Conservation (phyloP, 805 yeast genomes). For the Nakazawaea wickerhamii region DNA sequence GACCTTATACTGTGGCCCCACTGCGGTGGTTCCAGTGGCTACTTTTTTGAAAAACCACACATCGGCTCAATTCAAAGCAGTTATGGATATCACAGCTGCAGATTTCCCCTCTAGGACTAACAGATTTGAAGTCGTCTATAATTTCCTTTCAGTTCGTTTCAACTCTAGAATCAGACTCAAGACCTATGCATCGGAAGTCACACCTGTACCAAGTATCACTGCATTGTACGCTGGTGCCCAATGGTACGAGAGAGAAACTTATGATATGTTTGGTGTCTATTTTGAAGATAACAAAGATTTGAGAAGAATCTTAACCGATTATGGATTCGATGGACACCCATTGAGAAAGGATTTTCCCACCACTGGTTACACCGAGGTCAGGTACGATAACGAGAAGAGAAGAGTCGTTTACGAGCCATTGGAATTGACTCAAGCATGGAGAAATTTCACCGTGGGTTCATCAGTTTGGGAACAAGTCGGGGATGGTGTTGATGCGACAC, state of each 20-base stretch:
- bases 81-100: conserved; percentile 79
- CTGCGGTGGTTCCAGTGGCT: conserved; percentile 66
- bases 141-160: conserved; percentile 72
- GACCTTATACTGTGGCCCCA: conserved; percentile 68
- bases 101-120: conserved; percentile 81
- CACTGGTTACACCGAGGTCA: conserved; percentile 85
- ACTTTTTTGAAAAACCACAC: conserved; percentile 72
- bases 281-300: conserved; percentile 88
- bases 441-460: conserved; percentile 84
- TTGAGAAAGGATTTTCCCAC: conserved; percentile 90
- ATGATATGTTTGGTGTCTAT: conserved; percentile 81
- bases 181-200: conserved; percentile 79
- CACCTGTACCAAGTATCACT: conserved; percentile 77
- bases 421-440: conserved; percentile 88
- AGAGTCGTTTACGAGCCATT: conserved; percentile 86
- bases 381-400: conserved; percentile 88
- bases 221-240: conserved; percentile 73
- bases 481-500: conserved; percentile 76
- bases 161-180: conserved; percentile 85
- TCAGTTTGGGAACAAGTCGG: conserved; percentile 93
- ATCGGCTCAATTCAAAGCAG: conserved; percentile 71
- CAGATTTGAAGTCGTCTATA: conserved; percentile 85
- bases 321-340: conserved; percentile 91
- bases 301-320: conserved; percentile 86
- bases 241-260: conserved; percentile 89